Conservation (phyloP, 371 early-diverging fungal genomes). For the Circinella minor region DNA sequence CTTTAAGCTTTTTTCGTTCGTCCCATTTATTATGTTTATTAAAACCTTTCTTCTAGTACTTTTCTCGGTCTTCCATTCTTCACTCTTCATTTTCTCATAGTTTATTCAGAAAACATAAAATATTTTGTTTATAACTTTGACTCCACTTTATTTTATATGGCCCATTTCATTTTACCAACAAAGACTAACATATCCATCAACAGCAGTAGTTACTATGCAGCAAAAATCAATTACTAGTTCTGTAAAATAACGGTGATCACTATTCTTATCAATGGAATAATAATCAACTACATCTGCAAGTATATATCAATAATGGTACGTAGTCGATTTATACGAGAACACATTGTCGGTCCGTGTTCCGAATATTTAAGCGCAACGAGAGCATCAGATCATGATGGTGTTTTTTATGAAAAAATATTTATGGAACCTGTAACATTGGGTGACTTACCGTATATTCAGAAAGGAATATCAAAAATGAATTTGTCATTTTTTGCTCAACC, state of each 20-base stretch:
- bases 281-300: background rate
- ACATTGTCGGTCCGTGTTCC: slow-evolving; percentile 1
- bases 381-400: background rate
- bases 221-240: background rate
- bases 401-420: background rate
- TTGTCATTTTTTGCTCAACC: slow-evolving; percentile 12
- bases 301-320: background rate
- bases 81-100: background rate
- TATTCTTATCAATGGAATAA: background rate
- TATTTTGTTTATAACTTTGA: background rate
- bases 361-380: slow-evolving; percentile 4
- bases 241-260: background rate
- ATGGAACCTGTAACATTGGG: slow-evolving; percentile 19
- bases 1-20: slow-evolving; percentile 1
- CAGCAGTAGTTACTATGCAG: background rate
- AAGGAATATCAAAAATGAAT: slow-evolving; percentile 25
- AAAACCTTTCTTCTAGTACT: background rate
- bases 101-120: too few relatives aligned
- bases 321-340: background rate
- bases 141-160: background rate
- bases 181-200: slow-evolving; percentile 3
- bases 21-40: background rate
- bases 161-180: background rate
- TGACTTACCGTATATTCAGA: slow-evolving; percentile 25
- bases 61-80: slow-evolving; percentile 2